Base-by-base conservation (phyloP, 306 rosid species). In the Medicago arabica region DNA sequence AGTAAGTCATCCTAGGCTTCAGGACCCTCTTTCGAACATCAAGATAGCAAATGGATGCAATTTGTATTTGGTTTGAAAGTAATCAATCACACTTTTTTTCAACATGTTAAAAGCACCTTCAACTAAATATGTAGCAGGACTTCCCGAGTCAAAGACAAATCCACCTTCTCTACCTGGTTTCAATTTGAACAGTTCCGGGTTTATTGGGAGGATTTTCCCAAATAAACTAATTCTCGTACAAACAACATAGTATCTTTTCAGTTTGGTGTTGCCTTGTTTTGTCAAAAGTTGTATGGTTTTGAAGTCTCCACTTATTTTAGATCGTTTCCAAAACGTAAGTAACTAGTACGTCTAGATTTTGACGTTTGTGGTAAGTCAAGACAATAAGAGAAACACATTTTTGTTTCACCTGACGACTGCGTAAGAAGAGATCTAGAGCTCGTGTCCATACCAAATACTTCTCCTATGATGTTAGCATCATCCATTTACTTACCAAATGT, bases 311-410 rank as follows among this genome's bases (percentile, higher is more conserved):
- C 21, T 75, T 31, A 63, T 62, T 9, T 16, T 25, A 7, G 78
- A 17, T 62, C 71, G 9, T 31, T 5, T 2, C 78, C 78, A 34
- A 62, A 74, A 28, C 16, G 23, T 0, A 74, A 4, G 31, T 46
- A 61, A 47, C 70, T 51, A 46, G 51, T 14, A 11, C 4, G 51
- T 46, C 31, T 28, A 28, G 44, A 34, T 44, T 44, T 16, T 47
- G 53, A 14, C 8, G 4, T 47, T 47, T 47, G 17, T 14, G 19
- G 11, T 51, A 1, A 16, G 21, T 9, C 7, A 7, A 51, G 62
- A 69, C 78, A 49, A n/a, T 63, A 62, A 11, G 71, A 62, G 49
- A 62, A 63, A 17, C 78, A 62, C 1, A 74, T 25, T 13, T 47
- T 28, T 19, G 78, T 63, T 1, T 6, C 6, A 3, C 10, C 9